Evolutionary conservation across 352 stramenopile genomes (phyloP).

Genomic region (Pythium dissimile): DNA sequence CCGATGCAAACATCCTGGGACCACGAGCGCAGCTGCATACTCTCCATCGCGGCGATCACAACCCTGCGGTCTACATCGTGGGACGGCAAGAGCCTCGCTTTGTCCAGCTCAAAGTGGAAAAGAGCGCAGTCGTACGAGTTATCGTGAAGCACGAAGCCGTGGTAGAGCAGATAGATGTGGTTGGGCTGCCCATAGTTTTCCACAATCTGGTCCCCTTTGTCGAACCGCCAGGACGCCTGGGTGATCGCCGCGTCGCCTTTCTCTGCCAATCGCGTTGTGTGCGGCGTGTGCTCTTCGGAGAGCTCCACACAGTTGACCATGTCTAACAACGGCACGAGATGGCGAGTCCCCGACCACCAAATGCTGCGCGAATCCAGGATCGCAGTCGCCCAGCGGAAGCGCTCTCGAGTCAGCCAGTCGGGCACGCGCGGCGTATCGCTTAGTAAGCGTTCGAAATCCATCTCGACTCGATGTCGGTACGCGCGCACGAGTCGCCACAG

Average conservation of each 20-base stretch:
- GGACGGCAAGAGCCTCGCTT: conserved; percentile 4
- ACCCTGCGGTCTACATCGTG: conserved; percentile 3
- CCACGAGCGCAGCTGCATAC: conserved; percentile 21
- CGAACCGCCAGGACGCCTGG: conserved; percentile 61
- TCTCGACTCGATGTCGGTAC: conserved; percentile 19
- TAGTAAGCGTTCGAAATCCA: neutral
- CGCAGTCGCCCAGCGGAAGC: conserved; percentile 78
- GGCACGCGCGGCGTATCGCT: neutral
- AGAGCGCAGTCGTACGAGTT: conserved; percentile 88
- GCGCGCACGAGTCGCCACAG: conserved; percentile 8
- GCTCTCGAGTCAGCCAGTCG: conserved; percentile 49
- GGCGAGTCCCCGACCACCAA: conserved; percentile 88
- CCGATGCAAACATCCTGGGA: conserved; percentile 17
- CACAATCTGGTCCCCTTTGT: conserved; percentile 70
- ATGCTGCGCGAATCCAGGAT: conserved; percentile 92
- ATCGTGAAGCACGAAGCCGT: conserved; percentile 81
- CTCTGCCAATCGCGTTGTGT: conserved; percentile 40
- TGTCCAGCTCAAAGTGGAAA: conserved; percentile 38
- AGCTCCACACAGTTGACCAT: conserved; percentile 90
- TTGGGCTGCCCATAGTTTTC: conserved; percentile 94
- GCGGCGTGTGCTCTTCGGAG: conserved; percentile 35
- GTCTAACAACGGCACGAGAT: conserved; percentile 93
- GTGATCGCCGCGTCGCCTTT: conserved; percentile 55
- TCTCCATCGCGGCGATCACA: conserved; percentile 20
- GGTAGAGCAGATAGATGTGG: conserved; percentile 92